Evolutionary conservation across 441 rosid species (phyloP), one percentile per base, ranked within the genome.

Genomic region (Corymbia citriodora): DNA sequence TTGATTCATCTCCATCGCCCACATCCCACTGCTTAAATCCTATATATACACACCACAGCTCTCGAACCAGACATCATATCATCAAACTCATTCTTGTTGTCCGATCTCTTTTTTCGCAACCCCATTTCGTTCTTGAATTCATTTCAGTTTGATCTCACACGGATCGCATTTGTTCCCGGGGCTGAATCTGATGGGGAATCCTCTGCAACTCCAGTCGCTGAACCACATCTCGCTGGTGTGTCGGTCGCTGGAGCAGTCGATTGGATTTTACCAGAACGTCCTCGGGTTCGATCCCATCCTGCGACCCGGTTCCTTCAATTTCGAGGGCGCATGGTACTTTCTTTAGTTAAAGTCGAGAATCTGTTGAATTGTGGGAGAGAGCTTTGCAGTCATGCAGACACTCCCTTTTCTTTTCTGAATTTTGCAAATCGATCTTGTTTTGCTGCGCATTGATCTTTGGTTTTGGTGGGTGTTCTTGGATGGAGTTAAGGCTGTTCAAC

Each of bases 241-340:
- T 83, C 82, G 89, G 79, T 92, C 94, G 18, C 87, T 94, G 50
- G 91, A 91, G 85, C 70, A 90, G 52, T 92, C 95, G 52, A 70
- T 94, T 18, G 88, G 90, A 68, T 94, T 94, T 91, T 94, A 93
- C 65, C 93, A 90, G 86, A 89, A 94, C 25, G 88, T 92, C 29
- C 93, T 94, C 9, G 95, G 95, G 6, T 94, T 94, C 53, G 81
- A 90, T 45, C 93, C 93, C 40, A 61, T 94, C 82, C 89, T 89
- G 65, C 90, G 95, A 82, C 94, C 94, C 10, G 90, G 90, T 33
- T 93, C 93, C 21, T 91, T 94, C 33, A 86, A 92, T 86, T 94
- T 93, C 49, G 83, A 92, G 59, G 93, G 93, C 33, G 95, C 94
- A 82, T 94, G 95, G 95, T 93, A 91, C 25, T 85, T 29, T 48